These are phyloP conservation scores for Neospora caninum DNA, from an alignment of 169 alveolate species.

Conservation along the genomic window DNA sequence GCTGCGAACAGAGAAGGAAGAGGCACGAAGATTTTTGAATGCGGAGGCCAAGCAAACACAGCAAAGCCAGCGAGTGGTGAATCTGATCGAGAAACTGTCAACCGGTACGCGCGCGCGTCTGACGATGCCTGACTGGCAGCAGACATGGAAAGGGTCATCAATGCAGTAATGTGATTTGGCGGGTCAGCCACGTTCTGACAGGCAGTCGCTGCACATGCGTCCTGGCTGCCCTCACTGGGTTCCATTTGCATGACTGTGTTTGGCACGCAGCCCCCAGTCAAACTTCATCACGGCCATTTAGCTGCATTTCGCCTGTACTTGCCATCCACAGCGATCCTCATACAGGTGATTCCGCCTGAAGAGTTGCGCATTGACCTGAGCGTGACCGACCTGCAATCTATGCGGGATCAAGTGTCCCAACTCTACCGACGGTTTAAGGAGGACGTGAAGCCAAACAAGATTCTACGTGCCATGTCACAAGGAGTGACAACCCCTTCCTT, in stretches of 20 bases:
- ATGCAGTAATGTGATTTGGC: too few relatives aligned
- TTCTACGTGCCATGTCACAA: background rate
- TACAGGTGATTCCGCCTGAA: background rate
- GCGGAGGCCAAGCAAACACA: background rate
- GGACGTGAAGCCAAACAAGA: background rate
- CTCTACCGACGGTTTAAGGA: background rate
- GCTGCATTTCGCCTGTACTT: background rate
- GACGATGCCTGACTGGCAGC: too few relatives aligned
- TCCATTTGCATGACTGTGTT: too few relatives aligned
- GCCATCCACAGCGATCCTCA: background rate
- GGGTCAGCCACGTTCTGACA: too few relatives aligned
- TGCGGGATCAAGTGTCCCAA: background rate
- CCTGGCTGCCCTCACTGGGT: too few relatives aligned
- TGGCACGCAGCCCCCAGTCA: too few relatives aligned
- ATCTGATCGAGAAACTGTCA: background rate
- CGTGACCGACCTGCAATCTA: background rate
- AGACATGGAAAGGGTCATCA: too few relatives aligned
- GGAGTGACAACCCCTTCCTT: background rate
- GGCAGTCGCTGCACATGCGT: too few relatives aligned
- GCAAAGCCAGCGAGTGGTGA: background rate
- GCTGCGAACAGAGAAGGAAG: conserved; percentile 1
- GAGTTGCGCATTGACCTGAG: background rate
- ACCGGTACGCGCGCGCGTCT: background rate
- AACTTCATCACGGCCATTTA: background rate
- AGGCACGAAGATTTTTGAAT: background rate